phyloP scores from a whole-genome alignment of 2,329 filamentous ascomycete genomes.

The Ceratocystis lukuohia region DNA sequence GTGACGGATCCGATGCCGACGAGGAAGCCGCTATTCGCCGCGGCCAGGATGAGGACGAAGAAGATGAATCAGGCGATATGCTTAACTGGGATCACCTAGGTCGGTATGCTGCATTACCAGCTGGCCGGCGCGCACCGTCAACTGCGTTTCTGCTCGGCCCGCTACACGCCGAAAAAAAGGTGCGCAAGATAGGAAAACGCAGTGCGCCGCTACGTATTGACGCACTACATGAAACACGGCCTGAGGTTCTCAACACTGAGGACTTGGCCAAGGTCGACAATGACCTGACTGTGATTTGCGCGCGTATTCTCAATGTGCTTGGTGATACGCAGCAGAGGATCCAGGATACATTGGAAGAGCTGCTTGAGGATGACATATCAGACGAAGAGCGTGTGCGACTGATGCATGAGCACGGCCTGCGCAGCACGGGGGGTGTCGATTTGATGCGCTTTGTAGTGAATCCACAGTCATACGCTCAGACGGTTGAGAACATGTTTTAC shows the following conservation, averaged over 20 bases:
- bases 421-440: constrained; percentile 56
- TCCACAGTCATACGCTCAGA: constrained; percentile 80
- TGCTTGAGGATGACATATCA: constrained; percentile 34
- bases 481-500: constrained; percentile 94
- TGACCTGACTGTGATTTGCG: constrained; percentile 66
- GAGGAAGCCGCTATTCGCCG: constrained; percentile 27
- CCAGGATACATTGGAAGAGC: constrained; percentile 33
- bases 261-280: constrained; percentile 67
- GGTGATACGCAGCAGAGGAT: constrained; percentile 34
- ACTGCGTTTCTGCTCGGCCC: constrained; percentile 80
- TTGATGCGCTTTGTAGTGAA: constrained; percentile 84
- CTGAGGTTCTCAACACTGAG: constrained; percentile 60
- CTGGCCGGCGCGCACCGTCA: constrained; percentile 60
- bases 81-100: constrained; percentile 82
- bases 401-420: constrained; percentile 53
- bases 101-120: constrained; percentile 58
- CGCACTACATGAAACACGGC: constrained; percentile 55
- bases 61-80: constrained; percentile 58
- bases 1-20: constrained; percentile 19
- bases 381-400: constrained; percentile 37
- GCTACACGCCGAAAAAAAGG: constrained; percentile 75
- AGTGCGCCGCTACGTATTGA: constrained; percentile 56
- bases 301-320: constrained; percentile 55
- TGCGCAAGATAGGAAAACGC: constrained; percentile 55
- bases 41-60: constrained; percentile 29